phyloP scores from a whole-genome alignment of 1,284 basidiomycete genomes.

The Rhodotorula sp. region DNA sequence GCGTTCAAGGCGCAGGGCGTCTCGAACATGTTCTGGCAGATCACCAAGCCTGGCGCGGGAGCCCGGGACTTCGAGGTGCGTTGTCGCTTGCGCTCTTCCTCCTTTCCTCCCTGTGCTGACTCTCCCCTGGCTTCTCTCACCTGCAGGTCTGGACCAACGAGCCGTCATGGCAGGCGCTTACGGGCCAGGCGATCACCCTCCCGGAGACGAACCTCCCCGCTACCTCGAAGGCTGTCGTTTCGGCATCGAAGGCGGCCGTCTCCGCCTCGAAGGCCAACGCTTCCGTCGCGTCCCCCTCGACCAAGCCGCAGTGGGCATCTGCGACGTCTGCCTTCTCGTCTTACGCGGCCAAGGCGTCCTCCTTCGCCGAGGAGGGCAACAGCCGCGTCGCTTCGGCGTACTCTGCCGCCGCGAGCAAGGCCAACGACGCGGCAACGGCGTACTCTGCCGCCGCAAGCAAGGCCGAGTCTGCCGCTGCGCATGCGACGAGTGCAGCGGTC shows the following conservation, averaged over 20 bases:
- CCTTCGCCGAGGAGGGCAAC: neutral
- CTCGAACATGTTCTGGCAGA: slow-evolving; percentile 49
- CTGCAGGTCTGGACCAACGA: slow-evolving; percentile 44
- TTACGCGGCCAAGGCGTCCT: neutral
- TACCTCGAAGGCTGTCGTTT: neutral
- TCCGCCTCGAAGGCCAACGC: neutral
- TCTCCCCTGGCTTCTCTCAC: neutral
- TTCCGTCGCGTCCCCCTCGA: neutral
- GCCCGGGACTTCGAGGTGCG: slow-evolving; percentile 44
- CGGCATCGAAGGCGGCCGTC: neutral
- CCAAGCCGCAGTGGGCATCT: neutral
- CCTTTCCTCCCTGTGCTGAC: no score
- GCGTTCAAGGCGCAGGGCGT: slow-evolving; percentile 49
- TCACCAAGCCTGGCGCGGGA: slow-evolving; percentile 42
- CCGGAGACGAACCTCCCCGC: no score
- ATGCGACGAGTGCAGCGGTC: no score
- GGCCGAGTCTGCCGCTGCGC: neutral
- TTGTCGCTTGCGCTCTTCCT: neutral
- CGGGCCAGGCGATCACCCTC: slow-evolving; percentile 16
- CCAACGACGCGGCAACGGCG: no score
- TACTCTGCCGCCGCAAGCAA: neutral
- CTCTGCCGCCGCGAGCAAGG: neutral
- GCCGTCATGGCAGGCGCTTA: slow-evolving; percentile 40
- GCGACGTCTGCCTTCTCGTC: neutral
- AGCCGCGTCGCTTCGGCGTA: neutral